Percentiles rank a stretch among this genome's conserved stretches.
Evolutionary conservation across 2,329 filamentous ascomycete genomes (phyloP).

Genomic region (Cercospora sojina): DNA sequence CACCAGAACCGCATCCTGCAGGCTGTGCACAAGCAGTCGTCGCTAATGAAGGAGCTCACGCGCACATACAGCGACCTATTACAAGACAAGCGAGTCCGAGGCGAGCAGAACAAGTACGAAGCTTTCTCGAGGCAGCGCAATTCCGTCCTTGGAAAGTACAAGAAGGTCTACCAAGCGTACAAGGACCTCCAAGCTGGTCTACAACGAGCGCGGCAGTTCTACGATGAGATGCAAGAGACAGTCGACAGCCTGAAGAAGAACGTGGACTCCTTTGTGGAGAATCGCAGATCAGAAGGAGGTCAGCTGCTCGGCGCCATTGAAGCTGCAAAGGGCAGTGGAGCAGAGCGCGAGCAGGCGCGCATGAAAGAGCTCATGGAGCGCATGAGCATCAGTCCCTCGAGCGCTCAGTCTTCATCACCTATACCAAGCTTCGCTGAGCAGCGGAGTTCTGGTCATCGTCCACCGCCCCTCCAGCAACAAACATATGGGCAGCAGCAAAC

Average conservation of each 20-base stretch:
- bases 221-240: constrained; percentile 68
- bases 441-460: constrained; percentile 36
- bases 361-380: constrained; percentile 89
- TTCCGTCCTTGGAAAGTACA: constrained; percentile 80
- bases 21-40: constrained; percentile 91
- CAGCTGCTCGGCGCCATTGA: constrained; percentile 88
- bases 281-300: constrained; percentile 84
- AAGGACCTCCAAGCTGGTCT: constrained; percentile 84
- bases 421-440: constrained; percentile 30
- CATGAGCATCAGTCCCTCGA: constrained; percentile 72
- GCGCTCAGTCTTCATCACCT: constrained; percentile 44
- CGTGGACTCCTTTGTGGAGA: constrained; percentile 94
- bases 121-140: constrained; percentile 78
- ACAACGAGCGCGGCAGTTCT: constrained; percentile 86
- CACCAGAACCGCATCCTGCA: constrained; percentile 89
- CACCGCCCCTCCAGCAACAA: constrained; percentile 45
- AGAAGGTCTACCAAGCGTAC: constrained; percentile 88
- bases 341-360: constrained; percentile 82
- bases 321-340: constrained; percentile 66
- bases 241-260: constrained; percentile 33
- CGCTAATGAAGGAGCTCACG: constrained; percentile 92
- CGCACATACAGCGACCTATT: constrained; percentile 80
- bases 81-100: constrained; percentile 88
- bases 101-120: constrained; percentile 95
- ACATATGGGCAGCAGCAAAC: constrained; percentile 41